Evolutionary conservation across 2,329 filamentous ascomycete genomes (phyloP).

Genomic region (Exophiala bonariae): DNA sequence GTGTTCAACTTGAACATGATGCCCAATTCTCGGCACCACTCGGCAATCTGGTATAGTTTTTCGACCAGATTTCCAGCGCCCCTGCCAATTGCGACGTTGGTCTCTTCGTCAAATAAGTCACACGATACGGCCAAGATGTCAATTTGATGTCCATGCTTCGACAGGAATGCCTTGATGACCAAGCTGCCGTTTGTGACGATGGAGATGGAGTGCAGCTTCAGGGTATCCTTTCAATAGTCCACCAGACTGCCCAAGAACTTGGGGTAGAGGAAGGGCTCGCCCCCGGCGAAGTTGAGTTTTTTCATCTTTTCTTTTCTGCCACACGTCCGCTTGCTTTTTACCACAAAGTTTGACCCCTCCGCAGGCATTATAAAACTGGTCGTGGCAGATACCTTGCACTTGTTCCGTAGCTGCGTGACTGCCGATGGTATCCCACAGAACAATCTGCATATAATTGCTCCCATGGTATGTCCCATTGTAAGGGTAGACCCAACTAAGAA

Average conservation of each 20-base stretch:
- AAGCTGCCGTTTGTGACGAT: slow-evolving; percentile 57
- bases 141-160: slow-evolving; percentile 43
- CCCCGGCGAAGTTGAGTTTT: slow-evolving; percentile 58
- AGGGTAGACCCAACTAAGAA: too few relatives aligned
- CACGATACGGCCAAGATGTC: slow-evolving; percentile 59
- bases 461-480: too few relatives aligned
- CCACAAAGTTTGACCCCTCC: too few relatives aligned
- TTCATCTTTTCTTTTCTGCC: too few relatives aligned
- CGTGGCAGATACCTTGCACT: too few relatives aligned
- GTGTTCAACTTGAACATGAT: slow-evolving; percentile 62
- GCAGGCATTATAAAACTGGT: too few relatives aligned
- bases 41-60: slow-evolving; percentile 44
- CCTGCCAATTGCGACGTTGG: slow-evolving; percentile 54
- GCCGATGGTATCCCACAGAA: too few relatives aligned
- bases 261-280: slow-evolving; percentile 56
- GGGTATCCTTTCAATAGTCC: slow-evolving; percentile 49
- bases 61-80: slow-evolving; percentile 49
- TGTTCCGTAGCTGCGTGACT: too few relatives aligned
- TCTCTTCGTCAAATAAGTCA: slow-evolving; percentile 53
- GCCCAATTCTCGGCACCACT: slow-evolving; percentile 47
- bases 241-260: slow-evolving; percentile 45
- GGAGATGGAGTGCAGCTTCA: slow-evolving; percentile 52
- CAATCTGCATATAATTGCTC: too few relatives aligned
- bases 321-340: too few relatives aligned
- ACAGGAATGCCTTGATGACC: slow-evolving; percentile 46